Evolutionary conservation across 2,329 filamentous ascomycete genomes (phyloP), one percentile per base, ranked within the genome.

Genomic region (Phaeoacremonium minimum): DNA sequence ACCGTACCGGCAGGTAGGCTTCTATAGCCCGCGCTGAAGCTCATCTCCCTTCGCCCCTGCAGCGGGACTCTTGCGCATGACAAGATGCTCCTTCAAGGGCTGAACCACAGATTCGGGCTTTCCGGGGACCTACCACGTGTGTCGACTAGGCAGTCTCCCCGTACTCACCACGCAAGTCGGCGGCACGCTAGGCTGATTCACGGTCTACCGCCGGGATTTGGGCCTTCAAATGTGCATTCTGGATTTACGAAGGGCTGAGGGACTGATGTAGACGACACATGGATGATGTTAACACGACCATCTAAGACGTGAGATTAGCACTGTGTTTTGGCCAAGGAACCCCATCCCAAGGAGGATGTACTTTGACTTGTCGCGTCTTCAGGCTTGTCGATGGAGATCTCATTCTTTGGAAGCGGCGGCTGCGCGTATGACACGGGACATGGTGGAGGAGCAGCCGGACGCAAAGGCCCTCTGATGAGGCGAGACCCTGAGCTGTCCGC

Each of bases 231-330:
- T 7, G 29, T 15, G 30, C 28, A 28, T 15, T 32, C 26, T 19
- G 41, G 35, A 18, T 41, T 28, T 29, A 43, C 38, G 13, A 43
- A 43, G 16, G 41, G 41, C 20, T 41, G 41, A 16, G 38, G 18
- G 13, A 43, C 18, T 15, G 38, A 18, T 11, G 32, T 30, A 4
- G 41, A 43, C 18, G 33, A 35, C 8, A 41, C 30, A 4, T 29
- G 32, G 8, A 30, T 15, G 5, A 5, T 31, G 18, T 26, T 15
- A 15, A 38, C 14, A 5, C 22, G 28, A 29, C 18, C 18, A 12
- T 30, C 18, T 18, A 35, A 18, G 6, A 20, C 7, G 30, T 26
- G n/a, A n/a, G 6, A 36, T 30, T 7, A 9, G 11, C n/a, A n/a
- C 15, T 14, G 30, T n/a, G 15, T 29, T 15, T 8, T n/a, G 9